These are phyloP conservation scores for Talaromyces sp. DNA, from an alignment of 2,329 filamentous ascomycete species.

Conservation along the genomic window DNA sequence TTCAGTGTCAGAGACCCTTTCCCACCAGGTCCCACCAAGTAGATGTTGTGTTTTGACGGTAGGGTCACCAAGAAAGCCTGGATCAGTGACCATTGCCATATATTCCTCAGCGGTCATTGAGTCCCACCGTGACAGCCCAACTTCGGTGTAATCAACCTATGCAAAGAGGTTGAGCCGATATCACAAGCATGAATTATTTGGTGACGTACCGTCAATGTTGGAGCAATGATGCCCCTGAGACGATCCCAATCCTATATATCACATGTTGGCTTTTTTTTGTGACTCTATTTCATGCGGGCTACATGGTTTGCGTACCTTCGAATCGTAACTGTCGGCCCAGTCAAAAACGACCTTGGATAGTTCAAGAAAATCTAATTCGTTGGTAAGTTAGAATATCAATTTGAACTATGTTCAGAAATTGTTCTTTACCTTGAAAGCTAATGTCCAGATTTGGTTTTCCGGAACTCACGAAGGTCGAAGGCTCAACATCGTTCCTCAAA, in stretches of 20 bases:
- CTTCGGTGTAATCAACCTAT: conserved; percentile 70
- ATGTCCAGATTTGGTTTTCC: conserved; percentile 35
- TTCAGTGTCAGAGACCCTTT: conserved; percentile 56
- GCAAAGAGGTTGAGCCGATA: conserved; percentile 9
- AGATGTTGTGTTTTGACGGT: conserved; percentile 64
- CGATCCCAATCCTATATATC: conserved; percentile 39
- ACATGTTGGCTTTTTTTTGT: background rate
- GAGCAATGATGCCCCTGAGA: conserved; percentile 43
- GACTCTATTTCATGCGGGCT: background rate
- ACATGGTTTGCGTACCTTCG: conserved; percentile 33
- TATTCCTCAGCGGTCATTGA: conserved; percentile 62
- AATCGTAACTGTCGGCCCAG: conserved; percentile 47
- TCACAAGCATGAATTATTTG: background rate
- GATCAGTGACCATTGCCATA: conserved; percentile 57
- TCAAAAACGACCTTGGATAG: conserved; percentile 39
- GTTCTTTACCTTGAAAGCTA: conserved; percentile 26
- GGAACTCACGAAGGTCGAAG: conserved; percentile 7
- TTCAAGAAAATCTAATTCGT: conserved; percentile 32
- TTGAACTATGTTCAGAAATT: background rate
- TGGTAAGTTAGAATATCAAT: background rate
- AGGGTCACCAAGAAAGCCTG: conserved; percentile 58
- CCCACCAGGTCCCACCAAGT: conserved; percentile 58
- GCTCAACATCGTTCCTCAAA: conserved; percentile 1
- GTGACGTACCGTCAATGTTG: conserved; percentile 27
- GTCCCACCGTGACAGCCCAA: conserved; percentile 60